Base-by-base conservation (phyloP, 495 filamentous ascomycete species). In the Aspergillus olivimuriae region DNA sequence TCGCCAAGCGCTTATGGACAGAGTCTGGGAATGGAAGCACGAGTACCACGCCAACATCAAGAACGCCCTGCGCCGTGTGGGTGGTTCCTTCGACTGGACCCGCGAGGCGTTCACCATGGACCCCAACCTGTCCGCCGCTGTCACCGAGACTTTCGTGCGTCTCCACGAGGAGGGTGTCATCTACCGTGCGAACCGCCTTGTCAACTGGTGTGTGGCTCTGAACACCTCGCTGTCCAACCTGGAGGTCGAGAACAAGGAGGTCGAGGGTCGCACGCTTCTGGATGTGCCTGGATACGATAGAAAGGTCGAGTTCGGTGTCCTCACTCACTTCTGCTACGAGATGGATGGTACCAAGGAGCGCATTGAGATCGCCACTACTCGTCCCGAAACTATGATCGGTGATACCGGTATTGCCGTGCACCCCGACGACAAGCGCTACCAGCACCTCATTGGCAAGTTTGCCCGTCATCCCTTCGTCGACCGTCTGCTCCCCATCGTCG, bases 351-450 rank as follows among this genome's bases (percentile, higher is more conserved):
- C 69, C 16, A 73, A 74, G 15, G 74, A 83, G 56, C 77, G 74
- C 31, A 82, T 89, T 43, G 80, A 86, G 53, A 82, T 89, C 50
- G 84, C 85, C 32, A 89, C 85, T 10, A 89, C 85, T 38, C 77
- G 85, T 64, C 77, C 77, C 6, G 85, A 89, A 63, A 89, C 85
- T n/a, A 87, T 89, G 79, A 73, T 87, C 14, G 85, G 85, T 56
- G 85, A 89, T 62, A 76, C 74, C 41, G 85, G 77, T 62, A 80
- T 89, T 52, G 85, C 85, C 41, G 85, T 89, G 12, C 81, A 88
- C 59, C 85, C 85, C 16, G 71, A 79, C 23, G 85, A 87, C 66
- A 79, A 78, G 52, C 68, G 70, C 41, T 65, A 74, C 48, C 55
- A 75, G 61, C 78, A 87, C 58, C 65, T 88, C 38, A 72, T 87